These are phyloP conservation scores for Trapa incisa DNA, from an alignment of 345 rosid species.

Conservation along the genomic window DNA sequence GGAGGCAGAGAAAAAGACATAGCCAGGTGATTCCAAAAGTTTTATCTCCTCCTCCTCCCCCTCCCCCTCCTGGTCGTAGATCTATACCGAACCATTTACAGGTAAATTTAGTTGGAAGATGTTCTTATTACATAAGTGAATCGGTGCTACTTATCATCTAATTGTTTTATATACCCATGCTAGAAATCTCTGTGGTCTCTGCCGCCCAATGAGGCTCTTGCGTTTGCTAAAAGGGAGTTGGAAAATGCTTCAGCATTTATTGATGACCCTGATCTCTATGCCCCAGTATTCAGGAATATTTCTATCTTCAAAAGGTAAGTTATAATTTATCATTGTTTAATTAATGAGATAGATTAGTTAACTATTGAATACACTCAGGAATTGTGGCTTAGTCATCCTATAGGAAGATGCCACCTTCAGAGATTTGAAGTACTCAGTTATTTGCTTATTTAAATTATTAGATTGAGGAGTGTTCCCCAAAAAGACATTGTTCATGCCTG, in stretches of 20 bases:
- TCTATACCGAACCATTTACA: conserved; percentile 22
- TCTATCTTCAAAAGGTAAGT: conserved; percentile 59
- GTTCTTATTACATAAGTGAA: background rate
- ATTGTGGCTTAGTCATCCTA: no score
- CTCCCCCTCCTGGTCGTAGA: conserved; percentile 18
- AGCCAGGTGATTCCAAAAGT: background rate
- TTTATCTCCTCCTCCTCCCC: conserved; percentile 15
- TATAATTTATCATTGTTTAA: background rate
- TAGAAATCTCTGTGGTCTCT: conserved; percentile 50
- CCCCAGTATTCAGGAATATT: conserved; percentile 50
- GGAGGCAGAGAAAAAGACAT: conserved; percentile 10
- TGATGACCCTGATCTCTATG: conserved; percentile 41
- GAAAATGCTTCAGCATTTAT: conserved; percentile 28
- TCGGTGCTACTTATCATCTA: conserved; percentile 1
- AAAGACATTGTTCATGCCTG: no score
- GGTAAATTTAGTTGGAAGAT: conserved; percentile 23
- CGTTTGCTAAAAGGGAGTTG: conserved; percentile 58
- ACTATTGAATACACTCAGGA: background rate
- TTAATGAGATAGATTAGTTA: background rate
- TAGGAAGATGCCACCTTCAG: no score
- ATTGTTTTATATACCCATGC: background rate
- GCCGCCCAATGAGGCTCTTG: conserved; percentile 47
- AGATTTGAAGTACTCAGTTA: no score
- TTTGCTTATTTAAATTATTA: no score
- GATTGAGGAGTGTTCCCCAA: no score